Evolutionary conservation across 768 basidiomycete species (phyloP).

Genomic region (Lactarius akahatsu): DNA sequence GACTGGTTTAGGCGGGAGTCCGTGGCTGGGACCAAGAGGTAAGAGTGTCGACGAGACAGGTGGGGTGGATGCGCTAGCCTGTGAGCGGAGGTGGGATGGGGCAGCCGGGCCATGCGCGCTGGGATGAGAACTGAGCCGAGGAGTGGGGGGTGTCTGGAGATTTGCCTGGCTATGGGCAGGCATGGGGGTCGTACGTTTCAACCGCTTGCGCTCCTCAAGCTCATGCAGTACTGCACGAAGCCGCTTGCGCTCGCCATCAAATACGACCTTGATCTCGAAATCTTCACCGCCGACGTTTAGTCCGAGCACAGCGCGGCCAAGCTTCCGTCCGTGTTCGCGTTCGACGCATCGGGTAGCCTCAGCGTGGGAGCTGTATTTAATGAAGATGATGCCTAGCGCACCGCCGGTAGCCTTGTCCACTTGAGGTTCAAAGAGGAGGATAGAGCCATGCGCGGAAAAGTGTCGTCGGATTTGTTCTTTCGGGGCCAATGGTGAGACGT

Average conservation of each 20-base stretch:
- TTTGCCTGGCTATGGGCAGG: slow-evolving; percentile 19
- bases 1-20: slow-evolving; percentile 27
- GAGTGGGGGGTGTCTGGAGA: slow-evolving; percentile 9
- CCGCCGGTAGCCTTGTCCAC: slow-evolving; percentile 79
- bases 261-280: slow-evolving; percentile 69
- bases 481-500: slow-evolving; percentile 70
- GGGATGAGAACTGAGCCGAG: slow-evolving; percentile 36
- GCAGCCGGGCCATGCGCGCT: slow-evolving; percentile 25
- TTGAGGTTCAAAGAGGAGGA: slow-evolving; percentile 71
- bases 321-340: slow-evolving; percentile 62
- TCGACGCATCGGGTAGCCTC: slow-evolving; percentile 68
- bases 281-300: slow-evolving; percentile 38
- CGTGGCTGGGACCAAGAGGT: not conserved
- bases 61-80: slow-evolving; percentile 18
- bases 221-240: slow-evolving; percentile 66
- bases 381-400: slow-evolving; percentile 76
- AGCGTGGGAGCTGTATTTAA: slow-evolving; percentile 63
- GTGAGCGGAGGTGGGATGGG: slow-evolving; percentile 25
- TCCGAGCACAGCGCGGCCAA: slow-evolving; percentile 46
- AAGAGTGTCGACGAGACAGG: slow-evolving; percentile 19
- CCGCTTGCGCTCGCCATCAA: slow-evolving; percentile 73
- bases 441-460: slow-evolving; percentile 60
- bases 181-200: slow-evolving; percentile 34
- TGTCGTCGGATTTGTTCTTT: slow-evolving; percentile 61
- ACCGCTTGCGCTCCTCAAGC: slow-evolving; percentile 51